A percentile compares a stretch with the other conserved stretches of the same genome.
Evolutionary conservation across 176 grass and related monocot species (phyloP).

Genomic region (Alloteropsis semialata): DNA sequence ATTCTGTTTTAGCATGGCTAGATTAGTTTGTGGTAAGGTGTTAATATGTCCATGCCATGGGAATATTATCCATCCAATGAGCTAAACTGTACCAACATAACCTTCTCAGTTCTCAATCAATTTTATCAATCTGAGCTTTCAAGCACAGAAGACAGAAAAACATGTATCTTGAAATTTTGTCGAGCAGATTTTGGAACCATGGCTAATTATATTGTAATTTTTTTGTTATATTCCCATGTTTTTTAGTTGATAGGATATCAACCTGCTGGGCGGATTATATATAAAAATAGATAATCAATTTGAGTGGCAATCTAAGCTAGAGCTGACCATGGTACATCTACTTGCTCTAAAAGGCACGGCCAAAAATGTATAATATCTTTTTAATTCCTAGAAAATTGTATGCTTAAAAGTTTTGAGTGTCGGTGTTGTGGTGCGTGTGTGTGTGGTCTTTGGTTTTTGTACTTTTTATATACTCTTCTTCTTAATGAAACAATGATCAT

Average conservation of each 20-base stretch:
- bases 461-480: background rate
- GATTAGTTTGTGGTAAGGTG: conserved; percentile 11
- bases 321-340: background rate
- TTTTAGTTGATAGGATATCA: conserved; percentile 14
- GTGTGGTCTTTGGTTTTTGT: background rate
- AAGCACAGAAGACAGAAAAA: conserved; percentile 9
- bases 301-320: background rate
- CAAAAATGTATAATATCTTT: background rate
- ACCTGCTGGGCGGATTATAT: background rate
- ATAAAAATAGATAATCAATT: conserved; percentile 20
- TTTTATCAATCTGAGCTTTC: conserved; percentile 15
- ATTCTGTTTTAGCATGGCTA: conserved; percentile 31
- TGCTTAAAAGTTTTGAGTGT: background rate
- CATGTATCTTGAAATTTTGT: background rate
- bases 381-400: background rate
- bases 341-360: background rate
- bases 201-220: conserved; percentile 2
- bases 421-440: background rate
- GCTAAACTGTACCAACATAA: conserved; percentile 11
- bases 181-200: conserved; percentile 18
- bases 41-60: conserved; percentile 9
- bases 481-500: background rate
- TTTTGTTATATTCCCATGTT: background rate
- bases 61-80: conserved; percentile 28
- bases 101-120: background rate